Percentiles rank a stretch among this genome's conserved stretches.
Evolutionary conservation across 2,329 filamentous ascomycete genomes (phyloP).

Genomic region (Sporothrix brasiliensis): DNA sequence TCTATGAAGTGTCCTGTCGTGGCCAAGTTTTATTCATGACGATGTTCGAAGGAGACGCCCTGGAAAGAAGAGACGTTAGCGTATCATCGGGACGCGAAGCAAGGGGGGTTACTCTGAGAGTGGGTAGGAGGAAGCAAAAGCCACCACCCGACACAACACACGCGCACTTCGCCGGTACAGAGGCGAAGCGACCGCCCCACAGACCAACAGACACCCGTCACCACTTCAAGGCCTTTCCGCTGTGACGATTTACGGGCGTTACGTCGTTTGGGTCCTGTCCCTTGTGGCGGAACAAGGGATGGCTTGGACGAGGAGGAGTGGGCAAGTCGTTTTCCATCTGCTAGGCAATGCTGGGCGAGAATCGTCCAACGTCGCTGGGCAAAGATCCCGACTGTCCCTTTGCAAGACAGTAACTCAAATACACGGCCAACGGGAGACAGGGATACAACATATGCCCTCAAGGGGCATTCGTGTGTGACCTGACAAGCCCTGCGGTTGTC

Average conservation of each 20-base stretch:
- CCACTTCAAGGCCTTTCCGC: background rate
- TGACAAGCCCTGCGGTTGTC: background rate
- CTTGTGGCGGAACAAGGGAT: background rate
- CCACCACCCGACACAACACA: too few species aligned
- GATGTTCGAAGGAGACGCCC: background rate
- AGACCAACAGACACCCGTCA: constrained; percentile 1
- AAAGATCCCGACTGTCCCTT: background rate
- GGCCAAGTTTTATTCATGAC: background rate
- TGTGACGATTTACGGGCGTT: background rate
- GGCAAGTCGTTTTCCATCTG: too few species aligned
- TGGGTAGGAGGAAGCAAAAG: background rate
- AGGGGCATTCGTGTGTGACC: constrained; percentile 19
- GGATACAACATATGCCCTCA: background rate
- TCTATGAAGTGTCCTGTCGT: too few species aligned
- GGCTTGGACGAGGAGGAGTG: too few species aligned
- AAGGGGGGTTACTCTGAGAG: constrained; percentile 9
- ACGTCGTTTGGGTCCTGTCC: background rate
- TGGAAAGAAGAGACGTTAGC: constrained; percentile 1
- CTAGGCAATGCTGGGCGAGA: too few species aligned
- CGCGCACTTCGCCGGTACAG: background rate
- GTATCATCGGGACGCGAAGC: background rate
- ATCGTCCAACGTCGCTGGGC: background rate
- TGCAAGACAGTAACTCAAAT: background rate
- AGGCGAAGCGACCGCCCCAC: background rate
- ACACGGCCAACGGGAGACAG: background rate